phyloP scores from a whole-genome alignment of 768 basidiomycete species.

The Suillus luteus region DNA sequence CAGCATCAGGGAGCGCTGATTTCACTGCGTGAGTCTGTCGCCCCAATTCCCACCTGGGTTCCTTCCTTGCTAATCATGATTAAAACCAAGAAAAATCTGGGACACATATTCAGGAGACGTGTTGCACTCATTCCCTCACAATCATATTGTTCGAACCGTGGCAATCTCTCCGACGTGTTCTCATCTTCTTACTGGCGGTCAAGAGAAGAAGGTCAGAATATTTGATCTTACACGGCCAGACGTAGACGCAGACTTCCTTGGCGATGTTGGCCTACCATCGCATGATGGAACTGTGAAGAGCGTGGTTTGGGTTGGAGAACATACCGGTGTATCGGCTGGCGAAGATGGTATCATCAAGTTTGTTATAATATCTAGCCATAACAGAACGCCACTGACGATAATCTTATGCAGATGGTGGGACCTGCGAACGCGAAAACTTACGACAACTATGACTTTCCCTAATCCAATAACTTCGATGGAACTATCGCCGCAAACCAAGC shows the following conservation, averaged over 20 bases:
- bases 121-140: slow-evolving; percentile 95
- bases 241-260: slow-evolving; percentile 82
- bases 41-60: background rate
- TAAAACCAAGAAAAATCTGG: slow-evolving; percentile 80
- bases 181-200: slow-evolving; percentile 86
- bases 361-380: slow-evolving; percentile 5
- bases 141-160: slow-evolving; percentile 96
- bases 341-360: slow-evolving; percentile 93
- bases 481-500: slow-evolving; percentile 75
- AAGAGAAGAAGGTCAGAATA: slow-evolving; percentile 96
- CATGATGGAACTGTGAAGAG: slow-evolving; percentile 93
- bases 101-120: slow-evolving; percentile 87
- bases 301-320: slow-evolving; percentile 90
- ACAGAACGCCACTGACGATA: slow-evolving; percentile 17
- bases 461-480: slow-evolving; percentile 94
- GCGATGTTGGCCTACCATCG: slow-evolving; percentile 56
- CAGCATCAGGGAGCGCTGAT: slow-evolving; percentile 93
- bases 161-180: slow-evolving; percentile 73
- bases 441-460: slow-evolving; percentile 70
- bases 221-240: slow-evolving; percentile 89
- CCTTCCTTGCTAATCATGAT: slow-evolving; percentile 15
- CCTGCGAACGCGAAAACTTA: slow-evolving; percentile 72
- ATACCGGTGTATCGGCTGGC: slow-evolving; percentile 84
- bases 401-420: slow-evolving; percentile 87
- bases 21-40: slow-evolving; percentile 83